Evolutionary conservation across 2,329 filamentous ascomycete genomes (phyloP).

Genomic region (Huntiella omanensis): DNA sequence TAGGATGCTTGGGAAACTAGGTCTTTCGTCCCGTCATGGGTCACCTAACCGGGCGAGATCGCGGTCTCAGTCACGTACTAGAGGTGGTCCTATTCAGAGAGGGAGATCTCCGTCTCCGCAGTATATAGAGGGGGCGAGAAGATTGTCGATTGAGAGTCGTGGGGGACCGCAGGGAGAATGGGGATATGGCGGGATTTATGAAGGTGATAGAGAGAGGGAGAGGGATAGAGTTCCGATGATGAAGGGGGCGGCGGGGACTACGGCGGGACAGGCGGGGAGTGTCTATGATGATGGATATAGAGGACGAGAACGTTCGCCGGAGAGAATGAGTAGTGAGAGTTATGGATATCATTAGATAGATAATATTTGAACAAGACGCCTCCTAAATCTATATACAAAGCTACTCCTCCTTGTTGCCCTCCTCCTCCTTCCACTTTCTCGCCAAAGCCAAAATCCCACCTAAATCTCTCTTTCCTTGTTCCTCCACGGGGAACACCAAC

Average conservation of each 20-base stretch:
- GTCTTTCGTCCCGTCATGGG: constrained; percentile 26
- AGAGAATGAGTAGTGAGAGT: constrained; percentile 18
- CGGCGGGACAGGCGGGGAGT: constrained; percentile 13
- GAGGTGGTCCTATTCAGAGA: background rate
- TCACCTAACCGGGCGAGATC: background rate
- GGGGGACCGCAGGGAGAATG: background rate
- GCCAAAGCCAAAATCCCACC: constrained; percentile 72
- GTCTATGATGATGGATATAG: constrained; percentile 19
- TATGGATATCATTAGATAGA: background rate
- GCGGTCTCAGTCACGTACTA: background rate
- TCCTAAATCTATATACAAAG: background rate
- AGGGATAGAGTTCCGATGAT: background rate
- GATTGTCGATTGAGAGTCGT: background rate
- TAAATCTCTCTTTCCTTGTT: constrained; percentile 66
- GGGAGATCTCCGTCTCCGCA: background rate
- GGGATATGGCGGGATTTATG: no score
- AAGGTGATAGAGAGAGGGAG: no score
- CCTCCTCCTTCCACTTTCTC: constrained; percentile 65
- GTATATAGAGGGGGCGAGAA: background rate
- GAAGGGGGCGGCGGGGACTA: background rate
- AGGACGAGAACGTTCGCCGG: constrained; percentile 23
- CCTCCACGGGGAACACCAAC: constrained; percentile 91
- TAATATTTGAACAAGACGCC: background rate
- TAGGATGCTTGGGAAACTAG: constrained; percentile 41
- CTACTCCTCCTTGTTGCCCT: constrained; percentile 20